Conservation (phyloP, 371 early-diverging fungal genomes). For the Mortierella sp. region DNA sequence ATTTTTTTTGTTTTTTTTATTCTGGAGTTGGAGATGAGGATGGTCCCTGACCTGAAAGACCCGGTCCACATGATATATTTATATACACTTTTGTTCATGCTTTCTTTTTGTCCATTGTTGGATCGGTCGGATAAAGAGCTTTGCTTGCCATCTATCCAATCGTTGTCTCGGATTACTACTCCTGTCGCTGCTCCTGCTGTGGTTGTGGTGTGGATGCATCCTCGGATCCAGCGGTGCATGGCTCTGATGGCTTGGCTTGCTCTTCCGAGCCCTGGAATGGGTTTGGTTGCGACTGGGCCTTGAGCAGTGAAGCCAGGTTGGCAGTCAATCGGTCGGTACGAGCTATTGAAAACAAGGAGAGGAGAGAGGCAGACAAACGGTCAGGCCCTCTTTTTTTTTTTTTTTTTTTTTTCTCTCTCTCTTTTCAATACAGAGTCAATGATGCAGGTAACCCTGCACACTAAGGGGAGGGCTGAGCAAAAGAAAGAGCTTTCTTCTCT, state of each 20-base stretch:
- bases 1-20: too few species aligned
- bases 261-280: slow-evolving; percentile 17
- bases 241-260: too few species aligned
- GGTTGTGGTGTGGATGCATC: background rate
- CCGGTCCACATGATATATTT: too few species aligned
- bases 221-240: background rate
- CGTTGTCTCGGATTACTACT: background rate
- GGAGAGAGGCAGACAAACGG: background rate
- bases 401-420: background rate
- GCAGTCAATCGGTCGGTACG: slow-evolving; percentile 40
- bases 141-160: too few species aligned
- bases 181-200: slow-evolving; percentile 12
- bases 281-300: slow-evolving; percentile 43
- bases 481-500: background rate
- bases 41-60: too few species aligned
- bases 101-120: too few species aligned
- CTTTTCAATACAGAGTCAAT: background rate
- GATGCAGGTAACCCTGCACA: background rate
- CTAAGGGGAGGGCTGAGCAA: background rate
- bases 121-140: too few species aligned
- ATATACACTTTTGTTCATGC: too few species aligned
- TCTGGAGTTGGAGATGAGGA: too few species aligned
- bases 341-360: slow-evolving; percentile 6
- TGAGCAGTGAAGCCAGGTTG: slow-evolving; percentile 32
- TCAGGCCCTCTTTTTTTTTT: background rate